Evolutionary conservation across 306 rosid species (phyloP), one percentile per base, ranked within the genome.

Genomic region (Ochetophila trinervis): DNA sequence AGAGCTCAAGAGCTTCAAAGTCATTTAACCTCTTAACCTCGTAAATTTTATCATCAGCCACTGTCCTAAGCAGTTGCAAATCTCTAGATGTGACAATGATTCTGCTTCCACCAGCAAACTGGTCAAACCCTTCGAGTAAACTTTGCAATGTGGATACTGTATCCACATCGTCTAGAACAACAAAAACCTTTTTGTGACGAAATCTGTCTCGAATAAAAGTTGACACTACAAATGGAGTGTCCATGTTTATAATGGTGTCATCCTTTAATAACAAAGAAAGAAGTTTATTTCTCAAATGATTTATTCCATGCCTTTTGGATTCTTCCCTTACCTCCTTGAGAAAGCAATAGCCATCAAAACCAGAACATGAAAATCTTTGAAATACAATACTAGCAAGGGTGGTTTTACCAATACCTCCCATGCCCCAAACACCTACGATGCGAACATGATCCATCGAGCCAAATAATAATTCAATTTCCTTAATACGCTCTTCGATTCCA

Each of bases 381-480:
- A 24, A 27, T 16, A 48, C 68, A 23, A 36, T 42, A 49, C 37
- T 49, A 4, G 68, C 68, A 64, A 64, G 40, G 5, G 58, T 64
- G 1, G 68, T 55, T 11, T 55, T 55, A 6, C 60, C 60, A 6
- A 55, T 12, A 55, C 60, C 60, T 20, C n/a, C 60, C 16, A 51
- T 22, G 6, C 77, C 54, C 77, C 60, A 65, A 54, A 35, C 16
- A 3, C 45, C 60, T 30, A 63, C 6, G 5, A 45, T 42, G 1
- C 56, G 56, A 1, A 42, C 52, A 57, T n/a, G n/a, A n/a, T 42
- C 58, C 15, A 23, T 34, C 7, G 66, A 45, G 0, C 45, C 40
- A 13, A 56, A 4, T 22, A 47, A 53, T 4, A 18, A 45, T 12
- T 53, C 35, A 8, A 71, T 8, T 53, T 54, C 4, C 17, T 53